Conservation (phyloP, 2,329 filamentous ascomycete species). For the Chrysosporium queenslandicum region DNA sequence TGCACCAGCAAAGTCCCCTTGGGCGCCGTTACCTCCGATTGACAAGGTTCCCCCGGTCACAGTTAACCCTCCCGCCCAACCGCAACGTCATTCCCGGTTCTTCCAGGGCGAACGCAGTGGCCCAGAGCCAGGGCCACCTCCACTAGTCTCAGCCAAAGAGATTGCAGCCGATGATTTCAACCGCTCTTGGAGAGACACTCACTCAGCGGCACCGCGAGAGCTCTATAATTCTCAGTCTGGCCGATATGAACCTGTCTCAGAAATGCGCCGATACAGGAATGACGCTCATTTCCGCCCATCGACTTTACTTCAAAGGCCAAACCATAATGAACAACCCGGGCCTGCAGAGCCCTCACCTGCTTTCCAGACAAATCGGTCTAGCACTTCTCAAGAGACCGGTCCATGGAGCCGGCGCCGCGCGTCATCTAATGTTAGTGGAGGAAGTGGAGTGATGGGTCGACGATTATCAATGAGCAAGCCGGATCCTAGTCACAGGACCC, state of each 20-base stretch:
- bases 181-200: constrained; percentile 64
- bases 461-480: constrained; percentile 49
- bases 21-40: constrained; percentile 76
- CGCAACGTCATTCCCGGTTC: constrained; percentile 40
- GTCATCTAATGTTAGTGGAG: constrained; percentile 85
- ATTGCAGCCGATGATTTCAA: constrained; percentile 93
- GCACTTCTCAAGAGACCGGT: constrained; percentile 50
- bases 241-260: constrained; percentile 77
- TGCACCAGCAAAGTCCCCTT: constrained; percentile 72
- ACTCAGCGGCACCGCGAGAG: constrained; percentile 55
- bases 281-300: constrained; percentile 62
- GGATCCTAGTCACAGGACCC: constrained; percentile 32
- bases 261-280: constrained; percentile 58
- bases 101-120: constrained; percentile 48
- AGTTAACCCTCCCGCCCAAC: constrained; percentile 45
- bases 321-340: constrained; percentile 50
- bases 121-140: constrained; percentile 46
- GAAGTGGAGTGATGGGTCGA: constrained; percentile 60
- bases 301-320: constrained; percentile 65
- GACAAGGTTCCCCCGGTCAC: constrained; percentile 65
- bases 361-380: constrained; percentile 68
- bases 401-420: constrained; percentile 66
- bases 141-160: constrained; percentile 56
- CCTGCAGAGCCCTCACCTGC: constrained; percentile 76
- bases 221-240: constrained; percentile 93